Evolutionary conservation across 2,329 filamentous ascomycete genomes (phyloP).

Genomic region (Tolypocladium pustulatum): DNA sequence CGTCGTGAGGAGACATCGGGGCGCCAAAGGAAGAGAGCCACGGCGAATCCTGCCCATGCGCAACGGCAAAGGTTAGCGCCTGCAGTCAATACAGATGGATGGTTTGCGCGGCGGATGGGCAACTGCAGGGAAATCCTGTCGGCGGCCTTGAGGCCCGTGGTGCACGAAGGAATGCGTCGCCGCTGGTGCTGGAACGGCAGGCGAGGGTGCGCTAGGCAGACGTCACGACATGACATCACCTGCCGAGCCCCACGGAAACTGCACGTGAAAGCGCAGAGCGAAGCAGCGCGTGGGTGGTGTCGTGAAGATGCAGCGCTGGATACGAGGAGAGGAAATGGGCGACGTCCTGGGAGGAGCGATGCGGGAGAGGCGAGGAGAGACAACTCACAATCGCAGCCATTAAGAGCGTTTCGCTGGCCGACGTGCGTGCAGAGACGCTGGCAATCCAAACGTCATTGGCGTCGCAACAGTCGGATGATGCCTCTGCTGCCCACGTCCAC

Average conservation of each 20-base stretch:
- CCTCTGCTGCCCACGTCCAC: background rate
- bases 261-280: background rate
- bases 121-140: background rate
- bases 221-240: conserved; percentile 2
- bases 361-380: background rate
- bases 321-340: background rate
- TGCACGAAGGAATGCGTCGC: background rate
- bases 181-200: background rate
- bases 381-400: conserved; percentile 25
- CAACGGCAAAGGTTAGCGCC: conserved; percentile 6
- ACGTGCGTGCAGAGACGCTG: background rate
- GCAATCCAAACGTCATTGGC: background rate
- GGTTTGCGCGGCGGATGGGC: background rate
- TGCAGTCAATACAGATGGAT: background rate
- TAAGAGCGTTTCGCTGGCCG: conserved; percentile 11
- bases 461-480: background rate
- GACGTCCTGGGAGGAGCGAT: background rate
- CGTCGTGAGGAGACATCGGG: conserved; percentile 28
- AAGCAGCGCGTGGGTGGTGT: background rate
- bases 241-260: background rate
- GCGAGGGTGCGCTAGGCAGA: background rate
- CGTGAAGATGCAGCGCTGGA: background rate
- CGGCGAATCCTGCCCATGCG: conserved; percentile 26
- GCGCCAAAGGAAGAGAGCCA: conserved; percentile 38
- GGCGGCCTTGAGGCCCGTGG: background rate